Base-by-base conservation (phyloP, 2,329 filamentous ascomycete species). In the Alternaria metachromatica region DNA sequence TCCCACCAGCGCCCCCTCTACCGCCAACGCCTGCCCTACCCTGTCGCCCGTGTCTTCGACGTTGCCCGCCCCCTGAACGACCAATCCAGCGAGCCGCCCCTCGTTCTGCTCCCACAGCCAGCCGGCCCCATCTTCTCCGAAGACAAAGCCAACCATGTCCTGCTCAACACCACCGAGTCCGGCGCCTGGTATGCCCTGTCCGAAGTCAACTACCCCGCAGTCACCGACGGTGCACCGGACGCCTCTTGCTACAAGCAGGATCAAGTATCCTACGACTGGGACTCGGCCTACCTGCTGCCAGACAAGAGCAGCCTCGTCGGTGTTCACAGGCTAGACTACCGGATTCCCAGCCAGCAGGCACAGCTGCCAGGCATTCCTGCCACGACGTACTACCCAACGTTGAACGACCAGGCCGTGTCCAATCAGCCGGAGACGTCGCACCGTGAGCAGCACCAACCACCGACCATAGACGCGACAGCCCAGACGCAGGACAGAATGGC, bases 131-230 rank as follows among this genome's bases (percentile, higher is more conserved):
- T 83, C 56, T 70, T 82, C 28, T 65, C 77, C 58, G 80, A 84
- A 53, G 78, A 81, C 26, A 74, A 74, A 15, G 71, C 75, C 23
- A 80, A 83, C 48, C 78, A 80, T 61, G 79, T 97, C 1, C 97
- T 96, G 75, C 86, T 98, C 63, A 97, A 97, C 77, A 91, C 90
- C 70, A 97, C 94, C 2, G 88, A 92, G 60, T 84, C 85, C n/a
- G 95, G 94, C 28, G 92, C 92, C 64, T 98, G 95, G 94, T 99
- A 95, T 79, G 96, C 94, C 30, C 87, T 98, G 81, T 97, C 95
- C 1, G 95, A 96, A 62, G 86, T 85, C 44, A 89, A 89, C 9
- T 98, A 97, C 72, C 96, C 96, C 4, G 86, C 95, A 10, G 93
- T 97, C 26, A 90, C 94, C 21, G 88, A 93, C 57, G 90, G 86